A percentile compares a stretch with the other conserved stretches of the same genome.
phyloP scores from a whole-genome alignment of 768 basidiomycete genomes.

The Suillus sp. region DNA sequence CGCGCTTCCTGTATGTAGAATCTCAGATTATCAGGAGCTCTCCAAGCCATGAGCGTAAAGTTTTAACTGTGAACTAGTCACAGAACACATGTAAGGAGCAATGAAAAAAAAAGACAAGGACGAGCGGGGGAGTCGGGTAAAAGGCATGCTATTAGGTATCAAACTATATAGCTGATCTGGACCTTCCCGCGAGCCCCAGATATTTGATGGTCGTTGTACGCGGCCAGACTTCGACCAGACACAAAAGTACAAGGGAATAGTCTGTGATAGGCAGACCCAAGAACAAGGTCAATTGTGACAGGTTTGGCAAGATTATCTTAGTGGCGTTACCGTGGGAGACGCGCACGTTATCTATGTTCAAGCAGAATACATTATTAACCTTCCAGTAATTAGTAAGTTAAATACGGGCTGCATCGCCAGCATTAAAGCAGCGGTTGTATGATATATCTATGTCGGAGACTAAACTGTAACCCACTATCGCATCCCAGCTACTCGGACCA shows the following conservation, averaged over 20 bases:
- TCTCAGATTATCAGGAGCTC: conserved; percentile 46
- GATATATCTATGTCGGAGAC: conserved; percentile 9
- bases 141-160: not conserved
- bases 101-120: too few species aligned
- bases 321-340: not conserved
- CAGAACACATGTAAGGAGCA: not conserved
- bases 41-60: conserved; percentile 24
- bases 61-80: conserved; percentile 3
- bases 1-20: conserved; percentile 48
- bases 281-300: not conserved
- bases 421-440: conserved; percentile 3
- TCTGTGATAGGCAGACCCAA: not conserved
- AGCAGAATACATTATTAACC: not conserved
- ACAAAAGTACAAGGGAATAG: not conserved
- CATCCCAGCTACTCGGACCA: conserved; percentile 11
- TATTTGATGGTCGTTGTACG: not conserved
- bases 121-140: not conserved
- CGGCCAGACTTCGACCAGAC: not conserved
- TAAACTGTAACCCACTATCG: conserved; percentile 1
- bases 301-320: conserved; percentile 4
- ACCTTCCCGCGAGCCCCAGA: not conserved
- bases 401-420: conserved; percentile 23
- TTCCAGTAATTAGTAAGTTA: not conserved
- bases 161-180: conserved; percentile 4
- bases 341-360: not conserved